Conservation (phyloP, 139 green algal species). For the Nannochloris sp. region DNA sequence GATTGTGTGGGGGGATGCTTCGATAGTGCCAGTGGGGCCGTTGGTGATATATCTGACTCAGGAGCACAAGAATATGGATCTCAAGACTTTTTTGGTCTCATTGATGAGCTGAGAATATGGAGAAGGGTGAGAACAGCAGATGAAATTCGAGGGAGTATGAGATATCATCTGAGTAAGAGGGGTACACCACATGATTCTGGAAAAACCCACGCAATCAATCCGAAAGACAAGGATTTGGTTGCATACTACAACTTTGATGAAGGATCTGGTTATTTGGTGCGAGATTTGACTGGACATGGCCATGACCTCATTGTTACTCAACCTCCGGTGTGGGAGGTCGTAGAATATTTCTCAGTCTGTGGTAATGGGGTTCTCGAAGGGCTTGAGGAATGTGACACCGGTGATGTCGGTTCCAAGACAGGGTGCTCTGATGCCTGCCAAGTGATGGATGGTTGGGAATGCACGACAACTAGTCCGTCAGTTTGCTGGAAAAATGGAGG, state of each 20-base stretch:
- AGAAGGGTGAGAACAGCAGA: slow-evolving; percentile 47
- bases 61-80: slow-evolving; percentile 62
- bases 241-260: slow-evolving; percentile 84
- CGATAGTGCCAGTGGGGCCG: slow-evolving; percentile 54
- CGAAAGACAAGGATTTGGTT: slow-evolving; percentile 45
- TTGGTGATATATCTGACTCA: slow-evolving; percentile 28
- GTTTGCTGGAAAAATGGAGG: slow-evolving; percentile 12
- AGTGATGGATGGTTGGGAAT: slow-evolving; percentile 32
- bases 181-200: background rate
- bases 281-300: slow-evolving; percentile 61
- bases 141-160: slow-evolving; percentile 33
- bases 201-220: slow-evolving; percentile 27
- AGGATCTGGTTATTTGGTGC: slow-evolving; percentile 49
- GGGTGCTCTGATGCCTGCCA: slow-evolving; percentile 62
- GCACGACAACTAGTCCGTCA: slow-evolving; percentile 25
- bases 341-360: slow-evolving; percentile 59
- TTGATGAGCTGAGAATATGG: slow-evolving; percentile 82
- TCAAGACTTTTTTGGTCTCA: slow-evolving; percentile 66
- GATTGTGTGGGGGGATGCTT: slow-evolving; percentile 83
- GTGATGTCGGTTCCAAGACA: slow-evolving; percentile 46
- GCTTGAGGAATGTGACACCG: slow-evolving; percentile 75
- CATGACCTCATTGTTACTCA: slow-evolving; percentile 60
- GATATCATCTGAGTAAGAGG: background rate
- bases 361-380: slow-evolving; percentile 76
- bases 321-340: slow-evolving; percentile 58